Evolutionary conservation across 1,284 basidiomycete species (phyloP).

Genomic region (Moesziomyces globuligerus): DNA sequence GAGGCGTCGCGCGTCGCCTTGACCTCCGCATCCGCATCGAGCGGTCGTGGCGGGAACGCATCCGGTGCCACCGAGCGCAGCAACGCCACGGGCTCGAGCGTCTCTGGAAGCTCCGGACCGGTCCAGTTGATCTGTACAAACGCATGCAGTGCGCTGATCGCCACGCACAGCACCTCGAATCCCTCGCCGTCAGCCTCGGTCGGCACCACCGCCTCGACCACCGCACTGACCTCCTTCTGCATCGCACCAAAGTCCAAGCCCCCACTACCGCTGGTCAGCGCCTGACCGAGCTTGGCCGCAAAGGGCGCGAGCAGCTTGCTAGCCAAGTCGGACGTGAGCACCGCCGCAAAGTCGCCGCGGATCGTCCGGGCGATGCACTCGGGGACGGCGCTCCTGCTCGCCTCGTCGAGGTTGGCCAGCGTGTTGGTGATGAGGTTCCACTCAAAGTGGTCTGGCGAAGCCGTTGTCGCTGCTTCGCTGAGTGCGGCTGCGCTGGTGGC

Average conservation of each 20-base stretch:
- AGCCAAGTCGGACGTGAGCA: conserved; percentile 61
- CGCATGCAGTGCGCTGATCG: conserved; percentile 82
- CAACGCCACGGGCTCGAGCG: conserved; percentile 27
- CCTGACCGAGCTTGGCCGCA: conserved; percentile 21
- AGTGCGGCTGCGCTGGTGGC: neutral
- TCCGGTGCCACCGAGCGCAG: conserved; percentile 68
- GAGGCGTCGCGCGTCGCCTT: conserved; percentile 35
- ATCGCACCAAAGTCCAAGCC: conserved; percentile 21
- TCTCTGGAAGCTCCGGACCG: conserved; percentile 80
- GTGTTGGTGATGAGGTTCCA: conserved; percentile 50
- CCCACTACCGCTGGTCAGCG: conserved; percentile 21
- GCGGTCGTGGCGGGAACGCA: conserved; percentile 70
- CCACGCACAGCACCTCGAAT: conserved; percentile 72
- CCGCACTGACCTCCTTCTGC: conserved; percentile 20
- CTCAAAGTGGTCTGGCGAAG: conserved; percentile 28
- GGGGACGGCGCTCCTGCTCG: conserved; percentile 12
- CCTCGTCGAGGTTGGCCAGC: conserved; percentile 20
- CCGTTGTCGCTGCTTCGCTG: neutral
- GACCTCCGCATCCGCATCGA: conserved; percentile 69
- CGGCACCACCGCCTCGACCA: conserved; percentile 4
- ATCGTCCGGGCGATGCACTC: conserved; percentile 57
- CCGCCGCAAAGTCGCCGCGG: conserved; percentile 66
- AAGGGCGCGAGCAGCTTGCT: conserved; percentile 51
- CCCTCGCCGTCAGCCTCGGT: conserved; percentile 3
- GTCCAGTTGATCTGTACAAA: conserved; percentile 98